Evolutionary conservation across 768 basidiomycete genomes (phyloP), one percentile per base, ranked within the genome.

Genomic region (Russula sp.): DNA sequence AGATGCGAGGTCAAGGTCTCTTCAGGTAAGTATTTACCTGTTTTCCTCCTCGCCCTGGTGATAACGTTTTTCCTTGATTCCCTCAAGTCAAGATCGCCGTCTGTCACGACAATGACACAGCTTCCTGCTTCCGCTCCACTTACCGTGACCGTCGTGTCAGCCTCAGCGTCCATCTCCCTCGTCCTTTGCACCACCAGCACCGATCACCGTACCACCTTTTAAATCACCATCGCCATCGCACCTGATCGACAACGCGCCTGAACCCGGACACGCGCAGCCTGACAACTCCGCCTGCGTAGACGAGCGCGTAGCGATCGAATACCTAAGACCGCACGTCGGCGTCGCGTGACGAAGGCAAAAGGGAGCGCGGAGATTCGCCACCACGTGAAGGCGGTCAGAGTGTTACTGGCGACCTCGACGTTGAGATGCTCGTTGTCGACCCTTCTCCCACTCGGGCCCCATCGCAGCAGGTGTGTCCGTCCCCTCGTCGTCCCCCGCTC

Each of bases 401-500:
- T n/a, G n/a, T n/a, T n/a, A n/a, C n/a, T n/a, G n/a, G n/a, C n/a
- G n/a, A n/a, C n/a, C n/a, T n/a, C n/a, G n/a, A 44, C 6, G 4
- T 35, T 6, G 16, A 45, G 16, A 45, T 51, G 61, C 40, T 2
- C 49, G 18, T 7, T 11, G 44, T 44, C 6, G 22, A 20, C 37
- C 31, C 20, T 2, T 14, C 3, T 13, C 31, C 1, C 1, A 42
- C 51, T 52, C 40, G 4, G 10, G 32, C 13, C 42, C 14, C 22
- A 31, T 54, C 52, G 6, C 34, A 47, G 37, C 56, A 58, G 57
- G 56, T 58, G 37, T 58, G 51, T 58, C 37, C 16, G n/a, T 53
- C 20, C 39, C 18, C 22, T 9, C 27, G 16, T n/a, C 13, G 1
- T 57, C 37, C 16, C 48, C 45, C 16, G 35, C 22, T 49, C n/a